phyloP scores from a whole-genome alignment of 495 filamentous ascomycete genomes.

The Aspergillus carlsbadensis region DNA sequence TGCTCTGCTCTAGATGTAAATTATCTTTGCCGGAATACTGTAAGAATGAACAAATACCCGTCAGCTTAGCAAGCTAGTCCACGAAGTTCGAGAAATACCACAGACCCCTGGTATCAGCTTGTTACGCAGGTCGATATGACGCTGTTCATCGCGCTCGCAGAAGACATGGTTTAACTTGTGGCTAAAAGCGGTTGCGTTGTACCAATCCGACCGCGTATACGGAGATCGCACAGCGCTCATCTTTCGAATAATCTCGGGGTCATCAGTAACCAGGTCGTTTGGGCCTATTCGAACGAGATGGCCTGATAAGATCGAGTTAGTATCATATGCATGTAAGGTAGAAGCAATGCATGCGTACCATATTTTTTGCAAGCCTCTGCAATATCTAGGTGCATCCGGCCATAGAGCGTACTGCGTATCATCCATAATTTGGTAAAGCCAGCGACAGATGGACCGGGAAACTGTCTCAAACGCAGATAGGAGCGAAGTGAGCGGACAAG shows the following conservation, averaged over 20 bases:
- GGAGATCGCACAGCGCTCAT: too few relatives aligned
- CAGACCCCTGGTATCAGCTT: background rate
- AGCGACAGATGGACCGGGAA: too few relatives aligned
- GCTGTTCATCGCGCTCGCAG: too few relatives aligned
- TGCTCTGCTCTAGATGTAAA: background rate
- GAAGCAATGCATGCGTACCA: too few relatives aligned
- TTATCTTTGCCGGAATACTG: background rate
- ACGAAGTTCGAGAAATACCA: background rate
- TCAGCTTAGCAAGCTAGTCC: background rate
- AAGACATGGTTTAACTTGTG: too few relatives aligned
- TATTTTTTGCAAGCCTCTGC: too few relatives aligned
- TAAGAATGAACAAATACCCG: too few relatives aligned
- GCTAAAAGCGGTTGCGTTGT: background rate
- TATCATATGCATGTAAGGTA: background rate
- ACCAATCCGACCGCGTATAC: background rate
- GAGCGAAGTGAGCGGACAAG: too few relatives aligned
- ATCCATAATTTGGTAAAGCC: too few relatives aligned
- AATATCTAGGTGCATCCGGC: too few relatives aligned
- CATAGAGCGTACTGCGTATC: too few relatives aligned
- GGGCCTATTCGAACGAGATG: constrained; percentile 6
- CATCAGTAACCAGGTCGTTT: constrained; percentile 3
- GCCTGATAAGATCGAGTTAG: background rate
- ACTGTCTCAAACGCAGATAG: too few relatives aligned
- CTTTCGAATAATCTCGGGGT: background rate
- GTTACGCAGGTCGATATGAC: background rate